phyloP scores from a whole-genome alignment of 352 stramenopile species.

The Globisporangium spiculum region DNA sequence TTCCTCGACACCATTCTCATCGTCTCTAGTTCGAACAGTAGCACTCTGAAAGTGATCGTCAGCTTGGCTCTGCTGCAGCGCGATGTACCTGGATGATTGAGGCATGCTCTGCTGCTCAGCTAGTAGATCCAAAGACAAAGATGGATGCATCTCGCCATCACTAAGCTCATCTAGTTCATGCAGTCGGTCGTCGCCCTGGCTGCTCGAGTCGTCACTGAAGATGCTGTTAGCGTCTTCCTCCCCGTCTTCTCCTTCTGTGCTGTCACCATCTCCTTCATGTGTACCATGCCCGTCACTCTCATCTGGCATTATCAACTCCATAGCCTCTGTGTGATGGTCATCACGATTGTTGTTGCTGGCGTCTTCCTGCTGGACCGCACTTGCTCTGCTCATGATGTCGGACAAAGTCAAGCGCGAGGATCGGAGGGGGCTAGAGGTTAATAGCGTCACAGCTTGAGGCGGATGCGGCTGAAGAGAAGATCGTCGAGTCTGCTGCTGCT shows the following conservation, averaged over 20 bases:
- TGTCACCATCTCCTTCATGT: neutral
- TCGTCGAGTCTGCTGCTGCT: neutral
- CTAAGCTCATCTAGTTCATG: constrained; percentile 11
- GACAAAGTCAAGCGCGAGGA: constrained; percentile 1
- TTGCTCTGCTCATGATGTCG: neutral
- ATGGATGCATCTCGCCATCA: constrained; percentile 16
- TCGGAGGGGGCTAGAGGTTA: constrained; percentile 2
- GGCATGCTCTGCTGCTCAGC: neutral
- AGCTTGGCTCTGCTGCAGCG: neutral
- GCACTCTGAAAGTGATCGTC: neutral
- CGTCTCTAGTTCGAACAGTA: neutral
- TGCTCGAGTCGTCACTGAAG: constrained; percentile 6
- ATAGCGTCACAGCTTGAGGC: neutral
- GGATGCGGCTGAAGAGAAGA: neutral
- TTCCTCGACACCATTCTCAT: neutral
- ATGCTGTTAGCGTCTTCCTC: neutral
- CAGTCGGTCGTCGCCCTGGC: neutral
- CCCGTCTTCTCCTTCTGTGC: neutral
- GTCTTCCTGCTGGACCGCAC: neutral
- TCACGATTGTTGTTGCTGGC: neutral
- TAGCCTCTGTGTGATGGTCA: neutral
- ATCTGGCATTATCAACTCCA: neutral
- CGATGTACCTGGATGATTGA: neutral
- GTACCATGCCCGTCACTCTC: neutral
- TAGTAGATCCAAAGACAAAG: neutral